A percentile compares a stretch with the other conserved stretches of the same genome.
These are phyloP conservation scores for Tetrapisispora namnaoensis DNA, from an alignment of 805 yeast species.

Conservation along the genomic window DNA sequence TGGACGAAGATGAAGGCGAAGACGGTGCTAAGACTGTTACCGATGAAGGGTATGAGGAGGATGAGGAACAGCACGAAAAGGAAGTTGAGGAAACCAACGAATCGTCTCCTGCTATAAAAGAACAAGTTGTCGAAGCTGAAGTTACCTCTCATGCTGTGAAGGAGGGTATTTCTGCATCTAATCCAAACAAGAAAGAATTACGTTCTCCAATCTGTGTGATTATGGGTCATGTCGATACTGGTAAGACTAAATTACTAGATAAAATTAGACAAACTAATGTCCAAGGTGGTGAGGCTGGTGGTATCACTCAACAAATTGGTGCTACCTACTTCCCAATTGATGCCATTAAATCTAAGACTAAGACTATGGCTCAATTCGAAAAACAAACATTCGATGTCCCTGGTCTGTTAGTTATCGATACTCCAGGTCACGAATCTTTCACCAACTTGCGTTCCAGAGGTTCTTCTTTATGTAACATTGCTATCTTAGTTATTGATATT, in stretches of 20 bases:
- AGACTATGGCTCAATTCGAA: constrained; percentile 80
- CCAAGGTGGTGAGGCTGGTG: constrained; percentile 99
- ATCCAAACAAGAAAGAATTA: constrained; percentile 41
- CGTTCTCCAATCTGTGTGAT: constrained; percentile 99
- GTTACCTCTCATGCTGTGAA: constrained; percentile 14
- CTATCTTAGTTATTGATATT: constrained; percentile 94
- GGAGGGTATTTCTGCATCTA: constrained; percentile 12
- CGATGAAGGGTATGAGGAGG: constrained; percentile 19
- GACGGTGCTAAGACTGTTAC: constrained; percentile 11
- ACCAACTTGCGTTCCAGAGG: constrained; percentile 97
- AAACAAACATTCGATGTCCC: constrained; percentile 88
- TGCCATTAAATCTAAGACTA: constrained; percentile 83
- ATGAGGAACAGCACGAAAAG: constrained; percentile 26
- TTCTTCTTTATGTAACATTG: constrained; percentile 97
- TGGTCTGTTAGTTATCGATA: constrained; percentile 91
- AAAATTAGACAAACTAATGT: constrained; percentile 98
- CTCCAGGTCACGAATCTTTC: constrained; percentile 99
- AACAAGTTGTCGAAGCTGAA: constrained; percentile 20
- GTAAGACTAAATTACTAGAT: constrained; percentile 94
- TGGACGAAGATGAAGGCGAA: constrained; percentile 42
- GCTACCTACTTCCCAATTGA: constrained; percentile 98
- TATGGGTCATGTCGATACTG: constrained; percentile 99
- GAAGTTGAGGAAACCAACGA: constrained; percentile 18
- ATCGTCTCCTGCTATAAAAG: constrained; percentile 7
- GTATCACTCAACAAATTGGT: constrained; percentile 99